A percentile compares a stretch with the other conserved stretches of the same genome.
phyloP scores from a whole-genome alignment of 1,139 yeast species.

The Pichia sp. region DNA sequence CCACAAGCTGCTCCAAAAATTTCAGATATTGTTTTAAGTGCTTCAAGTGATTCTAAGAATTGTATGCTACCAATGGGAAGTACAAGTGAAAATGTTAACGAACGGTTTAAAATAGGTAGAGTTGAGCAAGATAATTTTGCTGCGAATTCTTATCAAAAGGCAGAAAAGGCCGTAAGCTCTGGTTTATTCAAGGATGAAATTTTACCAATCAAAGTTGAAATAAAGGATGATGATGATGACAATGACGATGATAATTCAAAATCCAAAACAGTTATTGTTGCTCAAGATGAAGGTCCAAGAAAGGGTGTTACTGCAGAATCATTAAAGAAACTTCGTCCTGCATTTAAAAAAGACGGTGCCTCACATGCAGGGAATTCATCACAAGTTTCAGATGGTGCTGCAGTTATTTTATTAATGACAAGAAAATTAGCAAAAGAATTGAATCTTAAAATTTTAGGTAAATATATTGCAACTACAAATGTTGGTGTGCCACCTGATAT shows the following conservation, averaged over 20 bases:
- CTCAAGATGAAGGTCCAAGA: slow-evolving; percentile 89
- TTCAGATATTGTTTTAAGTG: slow-evolving; percentile 41
- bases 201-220: slow-evolving; percentile 57
- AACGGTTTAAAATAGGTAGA: slow-evolving; percentile 58
- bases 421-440: slow-evolving; percentile 79
- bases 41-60: slow-evolving; percentile 45
- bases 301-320: slow-evolving; percentile 75
- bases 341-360: slow-evolving; percentile 76
- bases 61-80: slow-evolving; percentile 90
- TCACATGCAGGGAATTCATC: slow-evolving; percentile 97
- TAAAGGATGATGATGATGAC: slow-evolving; percentile 40
- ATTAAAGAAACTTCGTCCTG: slow-evolving; percentile 71
- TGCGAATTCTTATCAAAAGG: slow-evolving; percentile 78
- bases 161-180: slow-evolving; percentile 61
- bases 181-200: slow-evolving; percentile 84
- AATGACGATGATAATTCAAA: slow-evolving; percentile 15
- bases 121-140: slow-evolving; percentile 81
- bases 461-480: slow-evolving; percentile 66
- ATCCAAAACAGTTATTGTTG: slow-evolving; percentile 44
- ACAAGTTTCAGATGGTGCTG: slow-evolving; percentile 93
- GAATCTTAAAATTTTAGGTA: slow-evolving; percentile 61
- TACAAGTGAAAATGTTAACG: slow-evolving; percentile 73
- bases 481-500: slow-evolving; percentile 95
- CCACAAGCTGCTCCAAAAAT: slow-evolving; percentile 62
- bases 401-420: slow-evolving; percentile 78